phyloP scores from a whole-genome alignment of 257 asterid species.

The Rehmannia glutinosa region DNA sequence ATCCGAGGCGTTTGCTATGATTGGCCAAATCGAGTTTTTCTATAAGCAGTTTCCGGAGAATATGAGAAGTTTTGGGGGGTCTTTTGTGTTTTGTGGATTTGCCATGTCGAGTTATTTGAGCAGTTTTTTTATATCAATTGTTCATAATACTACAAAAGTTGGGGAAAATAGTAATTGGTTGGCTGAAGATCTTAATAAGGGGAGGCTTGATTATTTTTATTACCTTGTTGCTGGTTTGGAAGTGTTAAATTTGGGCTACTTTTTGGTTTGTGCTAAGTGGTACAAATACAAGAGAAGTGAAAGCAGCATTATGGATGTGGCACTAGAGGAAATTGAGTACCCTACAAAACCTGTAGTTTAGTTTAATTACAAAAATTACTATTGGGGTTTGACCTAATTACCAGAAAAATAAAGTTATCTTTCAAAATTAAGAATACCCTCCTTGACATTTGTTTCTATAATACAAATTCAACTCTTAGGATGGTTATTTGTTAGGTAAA shows the following conservation, averaged over 20 bases:
- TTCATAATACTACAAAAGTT: slow-evolving; percentile 12
- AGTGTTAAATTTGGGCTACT: slow-evolving; percentile 27
- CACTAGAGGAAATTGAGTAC: slow-evolving; percentile 16
- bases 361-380: no score
- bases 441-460: no score
- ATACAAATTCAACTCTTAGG: no score
- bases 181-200: slow-evolving; percentile 28
- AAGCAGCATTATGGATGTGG: not conserved
- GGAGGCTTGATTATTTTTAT: slow-evolving; percentile 32
- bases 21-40: slow-evolving; percentile 24
- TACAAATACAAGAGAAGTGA: slow-evolving; percentile 23
- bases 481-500: no score
- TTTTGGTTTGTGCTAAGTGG: slow-evolving; percentile 27
- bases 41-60: slow-evolving; percentile 36
- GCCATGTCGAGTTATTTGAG: slow-evolving; percentile 25
- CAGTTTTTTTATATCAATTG: slow-evolving; percentile 20
- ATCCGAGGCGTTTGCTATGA: slow-evolving; percentile 24
- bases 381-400: no score
- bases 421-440: no score
- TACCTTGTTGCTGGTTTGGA: slow-evolving; percentile 29
- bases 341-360: slow-evolving; percentile 7
- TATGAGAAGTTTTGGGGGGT: slow-evolving; percentile 30
- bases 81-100: slow-evolving; percentile 20
- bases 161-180: slow-evolving; percentile 20
- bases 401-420: no score